Conservation (phyloP, 352 stramenopile genomes). For the Elongisporangium senticosum region DNA sequence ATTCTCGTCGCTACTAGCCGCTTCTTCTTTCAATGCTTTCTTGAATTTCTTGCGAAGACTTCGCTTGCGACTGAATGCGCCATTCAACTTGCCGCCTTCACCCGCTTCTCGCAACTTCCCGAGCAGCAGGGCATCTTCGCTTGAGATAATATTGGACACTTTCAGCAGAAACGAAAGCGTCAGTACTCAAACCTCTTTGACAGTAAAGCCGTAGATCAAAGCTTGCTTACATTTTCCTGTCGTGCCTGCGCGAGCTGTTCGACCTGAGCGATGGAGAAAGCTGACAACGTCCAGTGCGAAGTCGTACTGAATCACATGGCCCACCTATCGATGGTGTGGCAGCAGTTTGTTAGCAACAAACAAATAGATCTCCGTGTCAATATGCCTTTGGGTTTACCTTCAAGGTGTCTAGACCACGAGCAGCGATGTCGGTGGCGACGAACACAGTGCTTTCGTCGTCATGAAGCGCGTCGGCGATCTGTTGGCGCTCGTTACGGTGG, state of each 20-base stretch:
- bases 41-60: slow-evolving; percentile 82
- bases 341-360: not conserved
- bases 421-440: slow-evolving; percentile 75
- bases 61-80: slow-evolving; percentile 73
- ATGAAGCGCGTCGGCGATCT: slow-evolving; percentile 25
- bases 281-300: slow-evolving; percentile 79
- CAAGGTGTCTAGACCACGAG: slow-evolving; percentile 65
- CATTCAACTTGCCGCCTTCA: slow-evolving; percentile 8
- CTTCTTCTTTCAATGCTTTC: slow-evolving; percentile 20
- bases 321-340: slow-evolving; percentile 6
- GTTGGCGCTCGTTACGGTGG: slow-evolving; percentile 35
- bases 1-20: too few relatives aligned
- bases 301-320: slow-evolving; percentile 76
- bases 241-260: slow-evolving; percentile 54
- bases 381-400: slow-evolving; percentile 23
- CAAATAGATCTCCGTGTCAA: not conserved
- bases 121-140: slow-evolving; percentile 51
- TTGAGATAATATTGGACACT: slow-evolving; percentile 69
- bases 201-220: not conserved
- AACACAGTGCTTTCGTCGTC: slow-evolving; percentile 33
- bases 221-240: slow-evolving; percentile 33
- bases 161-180: too few relatives aligned
- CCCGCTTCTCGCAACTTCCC: slow-evolving; percentile 60
- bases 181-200: not conserved
- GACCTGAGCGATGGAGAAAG: slow-evolving; percentile 75